phyloP scores from a whole-genome alignment of 768 basidiomycete species.

The Hypholoma sublateritium region DNA sequence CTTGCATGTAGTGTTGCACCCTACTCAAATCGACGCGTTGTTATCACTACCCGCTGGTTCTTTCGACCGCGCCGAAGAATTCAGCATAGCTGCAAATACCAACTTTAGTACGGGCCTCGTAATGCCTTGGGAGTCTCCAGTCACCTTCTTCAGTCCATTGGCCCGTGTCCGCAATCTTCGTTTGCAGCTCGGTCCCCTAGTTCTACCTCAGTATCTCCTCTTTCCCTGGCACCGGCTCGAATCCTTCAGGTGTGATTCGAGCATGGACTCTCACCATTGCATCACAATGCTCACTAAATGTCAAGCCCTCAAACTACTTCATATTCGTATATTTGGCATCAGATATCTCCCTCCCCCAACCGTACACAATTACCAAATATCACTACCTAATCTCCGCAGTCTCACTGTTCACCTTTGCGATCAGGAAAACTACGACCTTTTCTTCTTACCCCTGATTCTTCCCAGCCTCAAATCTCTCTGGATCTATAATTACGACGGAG shows the following conservation, averaged over 20 bases:
- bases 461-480: constrained; percentile 12
- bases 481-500: constrained; percentile 13
- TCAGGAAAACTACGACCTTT: constrained; percentile 9
- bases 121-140: constrained; percentile 10
- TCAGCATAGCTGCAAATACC: constrained; percentile 2
- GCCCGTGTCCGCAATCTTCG: constrained; percentile 11
- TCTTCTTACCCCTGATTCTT: constrained; percentile 15
- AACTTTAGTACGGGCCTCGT: background rate
- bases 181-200: constrained; percentile 15
- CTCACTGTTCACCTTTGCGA: constrained; percentile 11
- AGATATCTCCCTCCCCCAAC: constrained; percentile 5
- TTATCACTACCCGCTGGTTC: constrained; percentile 12
- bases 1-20: constrained; percentile 10
- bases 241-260: constrained; percentile 15
- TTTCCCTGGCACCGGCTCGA: constrained; percentile 19
- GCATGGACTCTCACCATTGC: constrained; percentile 10
- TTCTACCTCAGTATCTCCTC: constrained; percentile 10
- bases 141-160: constrained; percentile 15
- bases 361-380: constrained; percentile 4
- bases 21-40: constrained; percentile 10
- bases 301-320: constrained; percentile 8
- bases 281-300: constrained; percentile 10
- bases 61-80: constrained; percentile 6
- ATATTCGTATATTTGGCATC: constrained; percentile 17
- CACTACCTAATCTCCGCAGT: constrained; percentile 8